Evolutionary conservation across 2,329 filamentous ascomycete genomes (phyloP).

Genomic region (Hypoxylon sp.): DNA sequence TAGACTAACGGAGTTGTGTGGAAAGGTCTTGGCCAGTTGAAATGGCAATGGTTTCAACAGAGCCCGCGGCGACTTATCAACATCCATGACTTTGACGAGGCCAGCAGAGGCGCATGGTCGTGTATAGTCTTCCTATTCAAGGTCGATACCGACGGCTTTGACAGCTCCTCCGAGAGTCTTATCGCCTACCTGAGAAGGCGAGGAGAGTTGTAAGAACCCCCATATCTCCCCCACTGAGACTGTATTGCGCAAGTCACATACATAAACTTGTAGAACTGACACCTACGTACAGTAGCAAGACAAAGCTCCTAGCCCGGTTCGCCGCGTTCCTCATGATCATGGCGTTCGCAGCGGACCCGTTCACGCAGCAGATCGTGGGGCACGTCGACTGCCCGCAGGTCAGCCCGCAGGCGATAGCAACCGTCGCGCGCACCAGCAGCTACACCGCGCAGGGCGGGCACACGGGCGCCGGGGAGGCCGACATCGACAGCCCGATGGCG

Average conservation of each 20-base stretch:
- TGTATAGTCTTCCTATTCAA: slow-evolving; percentile 15
- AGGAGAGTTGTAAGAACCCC: slow-evolving; percentile 1
- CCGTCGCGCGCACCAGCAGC: slow-evolving; percentile 18
- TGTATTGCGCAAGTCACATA: neutral
- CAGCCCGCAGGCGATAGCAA: neutral
- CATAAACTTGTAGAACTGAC: neutral
- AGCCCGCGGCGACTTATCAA: slow-evolving; percentile 12
- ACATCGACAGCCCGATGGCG: slow-evolving; percentile 16
- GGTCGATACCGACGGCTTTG: neutral
- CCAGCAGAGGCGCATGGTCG: slow-evolving; percentile 20
- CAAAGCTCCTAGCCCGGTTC: slow-evolving; percentile 15
- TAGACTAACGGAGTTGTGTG: neutral
- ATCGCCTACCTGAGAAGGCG: neutral
- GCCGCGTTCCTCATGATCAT: slow-evolving; percentile 24
- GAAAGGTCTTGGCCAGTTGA: slow-evolving; percentile 17
- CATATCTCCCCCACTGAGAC: no score
- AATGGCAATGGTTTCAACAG: slow-evolving; percentile 26
- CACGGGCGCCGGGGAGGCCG: slow-evolving; percentile 1
- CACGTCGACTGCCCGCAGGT: slow-evolving; percentile 16
- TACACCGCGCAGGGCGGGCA: slow-evolving; percentile 18
- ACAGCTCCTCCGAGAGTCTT: neutral
- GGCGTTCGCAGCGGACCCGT: slow-evolving; percentile 16
- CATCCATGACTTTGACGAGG: slow-evolving; percentile 20
- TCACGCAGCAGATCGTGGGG: slow-evolving; percentile 24
- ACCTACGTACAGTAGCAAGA: slow-evolving; percentile 5